These are phyloP conservation scores for Leucoagaricus sp. DNA, from an alignment of 1,284 basidiomycete genomes.

Conservation along the genomic window DNA sequence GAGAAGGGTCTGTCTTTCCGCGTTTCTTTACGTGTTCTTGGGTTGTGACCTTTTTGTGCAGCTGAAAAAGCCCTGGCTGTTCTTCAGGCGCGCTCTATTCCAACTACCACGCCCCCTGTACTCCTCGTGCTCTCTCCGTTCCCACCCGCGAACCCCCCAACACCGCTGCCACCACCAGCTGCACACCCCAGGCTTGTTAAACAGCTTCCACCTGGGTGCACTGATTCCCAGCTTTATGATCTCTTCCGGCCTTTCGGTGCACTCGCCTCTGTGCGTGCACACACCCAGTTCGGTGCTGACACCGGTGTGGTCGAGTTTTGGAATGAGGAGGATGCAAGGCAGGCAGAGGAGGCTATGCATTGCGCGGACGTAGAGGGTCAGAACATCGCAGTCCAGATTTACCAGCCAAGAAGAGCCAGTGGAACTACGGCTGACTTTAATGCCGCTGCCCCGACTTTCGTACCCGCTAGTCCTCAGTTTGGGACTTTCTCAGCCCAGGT, in stretches of 20 bases:
- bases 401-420: conserved; percentile 62
- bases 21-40: conserved; percentile 17
- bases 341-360: conserved; percentile 78
- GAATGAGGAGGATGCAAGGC: conserved; percentile 82
- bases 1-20: conserved; percentile 63
- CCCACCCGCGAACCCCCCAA: conserved; percentile 69
- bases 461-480: conserved; percentile 64
- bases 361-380: conserved; percentile 78
- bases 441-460: conserved; percentile 70
- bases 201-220: conserved; percentile 66
- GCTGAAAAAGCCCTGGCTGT: conserved; percentile 89
- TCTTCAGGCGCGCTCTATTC: conserved; percentile 72
- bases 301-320: conserved; percentile 84
- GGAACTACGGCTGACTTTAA: conserved; percentile 62
- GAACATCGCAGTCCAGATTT: conserved; percentile 79
- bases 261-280: conserved; percentile 68
- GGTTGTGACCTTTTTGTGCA: conserved; percentile 32
- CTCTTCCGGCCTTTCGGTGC: conserved; percentile 74
- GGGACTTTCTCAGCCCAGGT: conserved; percentile 51
- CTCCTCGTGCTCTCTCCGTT: conserved; percentile 72
- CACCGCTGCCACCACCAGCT: conserved; percentile 69
- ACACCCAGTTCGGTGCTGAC: conserved; percentile 70
- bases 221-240: conserved; percentile 78
- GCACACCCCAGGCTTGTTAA: conserved; percentile 78
- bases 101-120: conserved; percentile 54